These are phyloP conservation scores for Chlamydomonas eustigma DNA, from an alignment of 139 green algal species.

Conservation along the genomic window DNA sequence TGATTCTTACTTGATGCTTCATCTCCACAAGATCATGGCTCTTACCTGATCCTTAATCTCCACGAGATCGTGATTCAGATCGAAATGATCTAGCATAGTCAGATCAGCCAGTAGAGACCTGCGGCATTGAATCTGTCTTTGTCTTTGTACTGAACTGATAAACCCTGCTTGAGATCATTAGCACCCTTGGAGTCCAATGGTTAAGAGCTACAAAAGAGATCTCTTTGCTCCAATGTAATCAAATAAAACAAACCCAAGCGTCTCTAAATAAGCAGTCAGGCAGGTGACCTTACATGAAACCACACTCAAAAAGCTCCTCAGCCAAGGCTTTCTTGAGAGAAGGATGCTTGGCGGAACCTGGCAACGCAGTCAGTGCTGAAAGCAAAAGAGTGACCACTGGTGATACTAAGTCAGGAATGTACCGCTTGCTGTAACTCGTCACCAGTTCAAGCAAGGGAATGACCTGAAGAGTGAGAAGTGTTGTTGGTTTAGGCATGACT, in stretches of 20 bases:
- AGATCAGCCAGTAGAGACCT: conserved; percentile 1
- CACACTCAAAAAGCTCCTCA: background rate
- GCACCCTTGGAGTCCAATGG: too few relatives aligned
- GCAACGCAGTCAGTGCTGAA: background rate
- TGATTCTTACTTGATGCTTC: background rate
- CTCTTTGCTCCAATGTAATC: too few relatives aligned
- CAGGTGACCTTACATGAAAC: conserved; percentile 3
- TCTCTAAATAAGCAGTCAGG: too few relatives aligned
- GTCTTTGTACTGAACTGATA: too few relatives aligned
- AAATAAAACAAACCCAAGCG: too few relatives aligned
- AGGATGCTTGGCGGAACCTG: background rate
- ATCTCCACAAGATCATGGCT: background rate
- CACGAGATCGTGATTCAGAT: background rate
- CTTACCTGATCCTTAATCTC: conserved; percentile 10
- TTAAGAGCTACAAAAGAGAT: too few relatives aligned
- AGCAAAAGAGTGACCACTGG: background rate
- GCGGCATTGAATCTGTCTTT: too few relatives aligned
- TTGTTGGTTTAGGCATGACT: too few relatives aligned
- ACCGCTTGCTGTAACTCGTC: background rate
- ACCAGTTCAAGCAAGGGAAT: background rate
- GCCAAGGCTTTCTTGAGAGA: background rate
- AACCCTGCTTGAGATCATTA: too few relatives aligned
- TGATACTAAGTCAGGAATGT: background rate
- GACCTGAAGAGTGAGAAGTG: too few relatives aligned
- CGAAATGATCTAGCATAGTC: conserved; percentile 4